Conservation (phyloP, 805 yeast genomes). For the Lipomyces japonicus region DNA sequence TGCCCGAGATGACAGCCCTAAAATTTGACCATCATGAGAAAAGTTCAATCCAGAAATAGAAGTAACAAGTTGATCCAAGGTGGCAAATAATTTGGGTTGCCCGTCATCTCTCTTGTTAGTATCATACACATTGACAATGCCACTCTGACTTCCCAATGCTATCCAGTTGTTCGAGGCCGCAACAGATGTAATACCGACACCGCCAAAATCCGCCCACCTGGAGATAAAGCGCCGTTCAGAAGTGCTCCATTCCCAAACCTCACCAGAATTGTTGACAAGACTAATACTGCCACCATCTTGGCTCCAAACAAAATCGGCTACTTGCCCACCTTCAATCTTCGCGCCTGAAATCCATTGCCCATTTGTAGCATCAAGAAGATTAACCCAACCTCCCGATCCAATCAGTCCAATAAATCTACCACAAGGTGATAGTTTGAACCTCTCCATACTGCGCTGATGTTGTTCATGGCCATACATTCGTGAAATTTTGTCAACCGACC, state of each 20-base stretch:
- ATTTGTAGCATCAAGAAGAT: constrained; percentile 65
- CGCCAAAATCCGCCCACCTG: constrained; percentile 84
- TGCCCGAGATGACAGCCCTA: constrained; percentile 80
- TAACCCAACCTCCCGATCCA: constrained; percentile 91
- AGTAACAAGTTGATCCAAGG: constrained; percentile 76
- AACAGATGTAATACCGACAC: constrained; percentile 75
- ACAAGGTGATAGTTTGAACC: constrained; percentile 65
- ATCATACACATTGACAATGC: constrained; percentile 86
- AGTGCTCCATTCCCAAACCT: constrained; percentile 80
- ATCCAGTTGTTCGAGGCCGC: constrained; percentile 69
- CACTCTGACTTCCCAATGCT: constrained; percentile 85
- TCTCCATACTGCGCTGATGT: constrained; percentile 81
- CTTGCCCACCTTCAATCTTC: constrained; percentile 74
- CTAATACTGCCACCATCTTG: constrained; percentile 46
- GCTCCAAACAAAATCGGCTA: constrained; percentile 75
- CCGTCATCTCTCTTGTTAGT: constrained; percentile 32
- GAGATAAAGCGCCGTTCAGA: constrained; percentile 48
- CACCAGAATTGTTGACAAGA: constrained; percentile 73
- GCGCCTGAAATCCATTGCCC: constrained; percentile 88
- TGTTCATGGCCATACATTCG: constrained; percentile 89
- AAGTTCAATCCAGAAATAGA: constrained; percentile 70
- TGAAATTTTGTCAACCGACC: constrained; percentile 75
- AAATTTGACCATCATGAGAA: constrained; percentile 81
- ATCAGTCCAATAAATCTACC: constrained; percentile 70
- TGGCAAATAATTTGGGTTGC: constrained; percentile 53